phyloP scores from a whole-genome alignment of 106 monocot species.

The Dactylorhiza incarnata region DNA sequence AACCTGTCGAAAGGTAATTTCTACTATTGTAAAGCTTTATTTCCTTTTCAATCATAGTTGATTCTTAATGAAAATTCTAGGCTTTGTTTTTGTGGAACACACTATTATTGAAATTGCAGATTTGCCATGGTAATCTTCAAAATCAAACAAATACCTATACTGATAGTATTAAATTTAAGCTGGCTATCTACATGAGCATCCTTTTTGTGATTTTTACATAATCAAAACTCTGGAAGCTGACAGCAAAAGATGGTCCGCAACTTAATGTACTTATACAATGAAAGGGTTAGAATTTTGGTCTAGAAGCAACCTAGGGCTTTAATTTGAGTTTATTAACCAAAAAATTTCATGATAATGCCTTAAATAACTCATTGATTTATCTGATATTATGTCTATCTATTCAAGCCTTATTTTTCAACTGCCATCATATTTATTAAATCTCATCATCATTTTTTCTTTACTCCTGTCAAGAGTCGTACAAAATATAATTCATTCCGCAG shows the following conservation, averaged over 20 bases:
- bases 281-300: neutral
- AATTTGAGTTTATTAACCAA: neutral
- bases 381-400: neutral
- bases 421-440: neutral
- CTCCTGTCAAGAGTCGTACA: neutral
- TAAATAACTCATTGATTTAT: neutral
- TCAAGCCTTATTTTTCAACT: neutral
- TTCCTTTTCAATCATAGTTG: neutral
- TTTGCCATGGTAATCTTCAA: neutral
- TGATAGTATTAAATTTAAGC: neutral
- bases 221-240: neutral
- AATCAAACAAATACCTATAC: neutral
- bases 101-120: neutral
- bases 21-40: neutral
- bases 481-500: neutral
- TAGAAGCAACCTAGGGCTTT: neutral
- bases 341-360: neutral
- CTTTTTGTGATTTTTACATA: neutral
- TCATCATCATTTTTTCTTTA: neutral
- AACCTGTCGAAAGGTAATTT: constrained; percentile 86
- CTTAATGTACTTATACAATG: neutral
- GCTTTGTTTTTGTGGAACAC: neutral
- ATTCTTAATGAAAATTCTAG: neutral
- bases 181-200: neutral
- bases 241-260: neutral